Evolutionary conservation across 768 basidiomycete genomes (phyloP), one percentile per base, ranked within the genome.

Genomic region (Serendipita sp.): DNA sequence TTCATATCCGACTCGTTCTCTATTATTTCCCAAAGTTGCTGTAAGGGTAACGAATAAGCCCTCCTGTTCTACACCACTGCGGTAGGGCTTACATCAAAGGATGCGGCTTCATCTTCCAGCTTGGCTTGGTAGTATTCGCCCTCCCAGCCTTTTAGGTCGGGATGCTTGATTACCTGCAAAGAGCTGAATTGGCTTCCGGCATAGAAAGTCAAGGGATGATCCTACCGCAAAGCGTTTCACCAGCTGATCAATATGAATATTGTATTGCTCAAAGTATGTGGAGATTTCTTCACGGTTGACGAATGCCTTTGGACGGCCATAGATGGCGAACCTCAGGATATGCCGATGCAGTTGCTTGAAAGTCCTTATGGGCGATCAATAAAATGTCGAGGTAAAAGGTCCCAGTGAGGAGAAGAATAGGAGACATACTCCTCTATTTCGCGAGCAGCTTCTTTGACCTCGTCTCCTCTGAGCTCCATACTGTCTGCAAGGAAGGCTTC

Each of bases 291-390:
- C 56, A n/a, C 56, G 56, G 32, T 30, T 60, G 35, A 60, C 28
- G 34, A 60, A 60, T n/a, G 56, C 56, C 35, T 60, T 60, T 23
- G 56, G 56, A 30, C 56, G 23, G 10, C 56, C 56, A 32, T 60
- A 60, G 35, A 60, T 60, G 56, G 56, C 56, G 34, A 60, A 60
- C 23, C 56, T 4, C 56, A 60, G 56, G 23, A 60, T 36, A 36
- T 60, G 56, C 16, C 35, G 23, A n/a, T 60, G 56, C 2, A 60
- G 2, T 8, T 60, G 16, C 28, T 60, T 60, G 10, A 60, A 36
- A 23, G 56, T 60, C 28, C 56, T 60, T 60, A 10, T 23, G 23
- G 23, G 23, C 1, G 23, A 23, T 11, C 32, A 32, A 60, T 60
- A 35, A 10, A 28, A 35, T 36, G 5, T 28, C 23, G 23, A 23